Evolutionary conservation across 2,329 filamentous ascomycete genomes (phyloP), one percentile per base, ranked within the genome.

Genomic region (Stachybotrys elegans): DNA sequence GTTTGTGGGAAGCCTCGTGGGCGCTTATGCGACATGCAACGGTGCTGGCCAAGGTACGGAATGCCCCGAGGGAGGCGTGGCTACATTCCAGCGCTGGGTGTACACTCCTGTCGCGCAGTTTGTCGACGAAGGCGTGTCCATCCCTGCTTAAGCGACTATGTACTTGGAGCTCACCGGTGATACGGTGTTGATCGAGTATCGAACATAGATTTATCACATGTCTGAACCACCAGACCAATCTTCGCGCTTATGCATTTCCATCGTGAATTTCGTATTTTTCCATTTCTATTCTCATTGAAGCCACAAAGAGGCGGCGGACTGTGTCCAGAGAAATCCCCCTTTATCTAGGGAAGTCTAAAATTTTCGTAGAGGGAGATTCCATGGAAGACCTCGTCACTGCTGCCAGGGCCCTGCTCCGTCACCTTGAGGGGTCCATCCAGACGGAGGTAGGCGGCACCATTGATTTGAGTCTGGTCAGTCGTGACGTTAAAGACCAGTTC

Each of bases 1-100:
- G 4, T 52, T 52, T 22, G 48, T 52, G 6, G 50, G 48, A 7
- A 49, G 47, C 20, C 43, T 52, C 16, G 14, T 52, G 13, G 50
- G 48, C 8, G 46, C 43, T 4, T 52, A 43, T 22, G 50, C 46
- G 12, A 51, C 50, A 1, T 52, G 50, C 38, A 48, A 51, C 41
- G 50, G 50, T 3, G 39, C 17, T 13, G 38, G 38, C 8, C 27
- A n/a, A 12, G 38, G 38, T 23, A 23, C 19, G 14, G 16, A 40
- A 13, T 40, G 38, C 19, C 38, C 38, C 12, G 38, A 25, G n/a
- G 22, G 16, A 16, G 38, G 12, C 6, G 16, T 9, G 16, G 22
- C 38, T 13, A 19, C 22, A 6, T 40, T 40, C n/a, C 38, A 40
- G 16, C 22, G 38, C 12, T 40, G 38, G 38, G 20, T 6, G 16